Evolutionary conservation across 352 stramenopile genomes (phyloP).

Genomic region (Phytophthora litchii): DNA sequence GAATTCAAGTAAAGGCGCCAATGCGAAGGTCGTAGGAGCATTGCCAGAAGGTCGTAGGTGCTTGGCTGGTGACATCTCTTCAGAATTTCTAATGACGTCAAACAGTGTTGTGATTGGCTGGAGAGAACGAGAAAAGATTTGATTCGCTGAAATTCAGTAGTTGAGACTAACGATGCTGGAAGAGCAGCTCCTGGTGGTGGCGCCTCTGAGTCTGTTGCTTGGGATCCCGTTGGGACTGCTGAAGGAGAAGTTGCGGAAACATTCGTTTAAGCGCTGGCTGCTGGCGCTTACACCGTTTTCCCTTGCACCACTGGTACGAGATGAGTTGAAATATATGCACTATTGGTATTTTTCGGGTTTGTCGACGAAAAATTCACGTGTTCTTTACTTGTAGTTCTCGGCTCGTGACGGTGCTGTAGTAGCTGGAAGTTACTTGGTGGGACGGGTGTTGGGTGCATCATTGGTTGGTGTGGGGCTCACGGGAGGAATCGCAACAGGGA

Average conservation of each 20-base stretch:
- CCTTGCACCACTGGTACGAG: constrained; percentile 48
- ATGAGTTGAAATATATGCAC: constrained; percentile 1
- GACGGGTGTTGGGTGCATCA: constrained; percentile 54
- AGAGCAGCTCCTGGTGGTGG: constrained; percentile 39
- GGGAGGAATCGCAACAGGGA: constrained; percentile 85
- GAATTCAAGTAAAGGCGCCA: constrained; percentile 67
- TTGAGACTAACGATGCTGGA: constrained; percentile 13
- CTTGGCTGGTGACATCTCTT: constrained; percentile 26
- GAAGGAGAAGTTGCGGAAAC: constrained; percentile 54
- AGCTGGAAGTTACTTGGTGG: constrained; percentile 38
- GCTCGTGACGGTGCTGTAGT: constrained; percentile 32
- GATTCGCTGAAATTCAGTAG: constrained; percentile 34
- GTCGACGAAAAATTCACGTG: neutral
- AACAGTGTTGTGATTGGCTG: constrained; percentile 19
- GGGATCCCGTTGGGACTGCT: constrained; percentile 54
- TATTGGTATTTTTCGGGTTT: constrained; percentile 11
- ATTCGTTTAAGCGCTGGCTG: constrained; percentile 51
- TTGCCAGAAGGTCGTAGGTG: constrained; percentile 13
- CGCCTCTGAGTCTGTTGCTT: constrained; percentile 45
- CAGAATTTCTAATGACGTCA: constrained; percentile 1
- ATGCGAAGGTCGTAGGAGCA: constrained; percentile 7
- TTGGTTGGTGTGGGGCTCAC: constrained; percentile 82
- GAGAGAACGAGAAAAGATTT: constrained; percentile 1
- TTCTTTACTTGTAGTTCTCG: constrained; percentile 41
- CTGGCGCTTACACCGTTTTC: constrained; percentile 47